Evolutionary conservation across 2,329 filamentous ascomycete genomes (phyloP).

Genomic region (Colletotrichum sp.): DNA sequence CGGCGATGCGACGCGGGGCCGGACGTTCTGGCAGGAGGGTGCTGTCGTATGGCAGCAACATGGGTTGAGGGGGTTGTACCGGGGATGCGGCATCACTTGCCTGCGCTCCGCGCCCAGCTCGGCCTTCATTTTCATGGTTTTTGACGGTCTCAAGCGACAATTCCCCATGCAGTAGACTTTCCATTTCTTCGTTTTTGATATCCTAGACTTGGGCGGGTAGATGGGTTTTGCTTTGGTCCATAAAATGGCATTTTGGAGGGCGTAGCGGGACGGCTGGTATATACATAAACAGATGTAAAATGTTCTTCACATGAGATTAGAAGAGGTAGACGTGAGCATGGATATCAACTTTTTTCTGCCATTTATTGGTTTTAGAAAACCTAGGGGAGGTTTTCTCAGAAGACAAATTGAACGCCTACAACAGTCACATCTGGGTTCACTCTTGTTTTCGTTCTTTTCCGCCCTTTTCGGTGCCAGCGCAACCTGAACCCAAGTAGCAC

Average conservation of each 20-base stretch:
- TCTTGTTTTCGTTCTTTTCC: background rate
- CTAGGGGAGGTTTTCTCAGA: background rate
- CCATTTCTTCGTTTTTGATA: constrained; percentile 12
- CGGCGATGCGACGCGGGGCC: constrained; percentile 56
- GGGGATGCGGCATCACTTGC: constrained; percentile 94
- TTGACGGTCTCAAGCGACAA: constrained; percentile 80
- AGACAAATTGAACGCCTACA: background rate
- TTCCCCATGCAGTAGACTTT: constrained; percentile 54
- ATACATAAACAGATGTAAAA: background rate
- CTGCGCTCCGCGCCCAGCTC: constrained; percentile 88
- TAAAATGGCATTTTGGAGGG: constrained; percentile 3
- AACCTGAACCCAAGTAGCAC: constrained; percentile 11
- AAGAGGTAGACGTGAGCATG: background rate
- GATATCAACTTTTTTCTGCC: background rate
- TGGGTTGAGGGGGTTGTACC: constrained; percentile 84
- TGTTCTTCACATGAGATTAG: background rate
- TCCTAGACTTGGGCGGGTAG: constrained; percentile 15
- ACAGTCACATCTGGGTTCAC: background rate
- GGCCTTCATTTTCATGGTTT: constrained; percentile 97
- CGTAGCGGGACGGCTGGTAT: constrained; percentile 2
- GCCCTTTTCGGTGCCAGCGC: background rate
- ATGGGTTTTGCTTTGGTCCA: background rate
- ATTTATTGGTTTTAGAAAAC: background rate
- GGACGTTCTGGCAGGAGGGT: constrained; percentile 76
- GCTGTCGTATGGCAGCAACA: constrained; percentile 79